Evolutionary conservation across 139 green algal genomes (phyloP), one percentile per base, ranked within the genome.

Genomic region (Pleodorina starrii): DNA sequence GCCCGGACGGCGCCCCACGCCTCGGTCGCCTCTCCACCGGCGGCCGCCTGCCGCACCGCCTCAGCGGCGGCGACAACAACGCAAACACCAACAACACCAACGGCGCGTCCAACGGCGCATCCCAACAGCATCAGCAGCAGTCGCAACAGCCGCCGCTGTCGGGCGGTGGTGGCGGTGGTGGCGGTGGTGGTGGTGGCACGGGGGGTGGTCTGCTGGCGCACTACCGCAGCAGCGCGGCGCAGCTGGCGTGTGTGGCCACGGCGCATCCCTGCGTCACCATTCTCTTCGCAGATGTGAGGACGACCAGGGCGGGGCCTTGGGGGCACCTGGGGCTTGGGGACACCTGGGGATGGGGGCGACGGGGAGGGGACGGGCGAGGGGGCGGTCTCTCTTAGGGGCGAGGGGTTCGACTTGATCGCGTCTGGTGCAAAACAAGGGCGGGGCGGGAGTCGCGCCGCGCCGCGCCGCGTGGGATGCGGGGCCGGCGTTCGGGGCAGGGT

Each of bases 211-310:
- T 87, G 42, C 60, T 77, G 60, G 60, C 81, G 29, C 81, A 76
- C 6, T 68, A 87, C 25, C 60, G 60, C 25, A 48, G 43, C 81
- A 57, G 27, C 27, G 81, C 40, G 40, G 79, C 81, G 43, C 60
- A 77, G 60, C 60, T 87, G 29, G 81, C 81, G 17, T 68, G 21
- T 32, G 60, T 87, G 60, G 81, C 81, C 0, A 87, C 81, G 2
- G 60, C 59, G 40, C 81, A 87, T 60, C 81, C 81, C 17, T 75
- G 43, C 43, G 81, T 87, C 35, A 87, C 81, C 29, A 77, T 87
- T 27, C 32, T 87, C 60, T 87, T 87, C 51, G 81, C 81, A 0
- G 81, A 87, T 23, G 79, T 75, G 25, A 76, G 79, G 36, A 27
- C 29, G 9, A 16, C 5, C 14, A 40, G 69, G 2, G 68, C 54